Percentiles rank a stretch among this genome's conserved stretches.
These are phyloP conservation scores for Strobilomyces confusus DNA, from an alignment of 768 basidiomycete genomes.

Conservation along the genomic window DNA sequence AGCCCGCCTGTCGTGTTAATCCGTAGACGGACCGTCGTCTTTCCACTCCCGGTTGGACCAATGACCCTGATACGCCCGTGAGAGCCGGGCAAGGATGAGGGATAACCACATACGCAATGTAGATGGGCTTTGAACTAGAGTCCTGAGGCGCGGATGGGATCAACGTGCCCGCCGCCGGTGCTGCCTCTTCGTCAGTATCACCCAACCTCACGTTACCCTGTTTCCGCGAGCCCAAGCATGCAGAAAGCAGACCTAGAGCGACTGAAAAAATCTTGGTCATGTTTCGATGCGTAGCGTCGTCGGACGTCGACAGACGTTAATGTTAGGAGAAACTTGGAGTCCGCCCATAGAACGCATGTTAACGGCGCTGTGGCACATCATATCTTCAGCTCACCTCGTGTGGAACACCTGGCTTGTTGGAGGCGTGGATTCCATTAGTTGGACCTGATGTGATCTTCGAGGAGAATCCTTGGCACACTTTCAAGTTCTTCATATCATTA, in stretches of 20 bases:
- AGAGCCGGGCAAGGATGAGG: background rate
- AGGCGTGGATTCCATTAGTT: slow-evolving; percentile 4
- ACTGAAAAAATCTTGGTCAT: slow-evolving; percentile 23
- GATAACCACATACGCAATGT: slow-evolving; percentile 25
- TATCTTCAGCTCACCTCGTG: background rate
- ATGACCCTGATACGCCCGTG: slow-evolving; percentile 21
- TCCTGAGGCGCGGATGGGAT: background rate
- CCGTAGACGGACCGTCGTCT: slow-evolving; percentile 25
- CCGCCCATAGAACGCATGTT: slow-evolving; percentile 6
- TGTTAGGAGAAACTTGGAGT: background rate
- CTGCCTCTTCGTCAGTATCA: slow-evolving; percentile 18
- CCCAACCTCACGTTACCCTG: slow-evolving; percentile 12
- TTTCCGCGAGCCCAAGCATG: background rate
- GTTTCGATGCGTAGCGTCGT: slow-evolving; percentile 8
- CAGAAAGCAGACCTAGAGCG: background rate
- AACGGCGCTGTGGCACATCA: background rate
- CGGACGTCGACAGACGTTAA: slow-evolving; percentile 2
- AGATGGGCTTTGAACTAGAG: slow-evolving; percentile 15
- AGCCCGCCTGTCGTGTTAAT: background rate
- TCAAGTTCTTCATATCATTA: background rate
- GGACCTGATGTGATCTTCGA: background rate
- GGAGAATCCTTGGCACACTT: background rate
- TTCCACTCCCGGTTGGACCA: slow-evolving; percentile 31
- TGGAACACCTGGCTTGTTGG: slow-evolving; percentile 4
- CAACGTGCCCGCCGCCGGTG: background rate